Evolutionary conservation across 768 basidiomycete species (phyloP), one percentile per base, ranked within the genome.

Genomic region (Boletus tylopilopsis): DNA sequence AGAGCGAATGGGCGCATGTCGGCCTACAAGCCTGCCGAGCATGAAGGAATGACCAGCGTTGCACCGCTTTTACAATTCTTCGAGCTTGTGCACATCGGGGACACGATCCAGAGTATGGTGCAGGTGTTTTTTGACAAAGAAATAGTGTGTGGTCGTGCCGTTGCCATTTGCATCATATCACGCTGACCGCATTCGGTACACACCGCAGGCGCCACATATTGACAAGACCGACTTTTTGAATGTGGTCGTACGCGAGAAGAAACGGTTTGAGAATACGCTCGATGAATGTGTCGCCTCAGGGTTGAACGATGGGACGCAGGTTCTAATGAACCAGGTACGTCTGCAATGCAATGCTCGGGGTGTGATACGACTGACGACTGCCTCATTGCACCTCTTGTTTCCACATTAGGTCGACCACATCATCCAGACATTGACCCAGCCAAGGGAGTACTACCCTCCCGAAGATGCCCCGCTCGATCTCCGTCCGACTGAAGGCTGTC

Each of bases 61-160:
- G 93, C 94, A 1, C 96, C 96, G 0, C 71, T 99, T 3, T 72
- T 97, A 34, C 94, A 98, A 64, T 98, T 98, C 71, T 97, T 99
- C 56, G 95, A 98, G 72, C 75, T 98, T 21, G 95, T 95, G 1
- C 96, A 98, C 70, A 75, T 98, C 15, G 96, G 94, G 1, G 95
- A 99, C 63, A 99, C 91, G 15, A 97, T 98, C 37, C 92, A 95
- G 68, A 91, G 86, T 16, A 97, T 98, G 84, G 83, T 96, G 6
- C 94, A 99, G 58, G 96, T 97, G 2, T 99, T 94, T 67, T 99
- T 95, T 62, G 96, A 98, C 63, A 94, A 94, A 62, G 95, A 96
- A 60, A 72, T 98, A 70, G 91, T 89, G 53, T 22, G 84, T 50
- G 2, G 6, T 33, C 15, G 7, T 10, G 2, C 18, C 5, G 15